Percentiles rank a stretch among this genome's conserved stretches.
Evolutionary conservation across 1,284 basidiomycete genomes (phyloP).

Genomic region (Exobasidium cylindrosporum): DNA sequence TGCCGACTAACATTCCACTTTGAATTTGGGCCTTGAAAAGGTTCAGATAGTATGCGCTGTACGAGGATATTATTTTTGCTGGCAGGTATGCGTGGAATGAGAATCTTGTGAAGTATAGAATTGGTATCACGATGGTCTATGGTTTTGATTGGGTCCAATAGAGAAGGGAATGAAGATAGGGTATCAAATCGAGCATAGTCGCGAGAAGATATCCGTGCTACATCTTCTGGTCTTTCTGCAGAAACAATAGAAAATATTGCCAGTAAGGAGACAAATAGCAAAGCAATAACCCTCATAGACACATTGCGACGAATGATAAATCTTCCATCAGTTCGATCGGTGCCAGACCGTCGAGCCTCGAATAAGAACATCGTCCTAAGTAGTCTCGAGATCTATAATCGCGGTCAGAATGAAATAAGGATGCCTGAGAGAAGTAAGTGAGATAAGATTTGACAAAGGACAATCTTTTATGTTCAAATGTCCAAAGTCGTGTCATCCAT

Average conservation of each 20-base stretch:
- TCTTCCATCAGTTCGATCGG: too few species aligned
- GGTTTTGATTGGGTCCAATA: slow-evolving; percentile 27
- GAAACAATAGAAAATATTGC: background rate
- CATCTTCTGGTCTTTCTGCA: background rate
- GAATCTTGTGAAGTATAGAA: slow-evolving; percentile 46
- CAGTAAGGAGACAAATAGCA: background rate
- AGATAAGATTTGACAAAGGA: too few species aligned
- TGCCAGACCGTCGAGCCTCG: too few species aligned
- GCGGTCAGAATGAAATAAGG: too few species aligned
- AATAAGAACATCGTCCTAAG: too few species aligned
- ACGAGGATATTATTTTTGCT: slow-evolving; percentile 39
- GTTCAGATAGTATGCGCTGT: slow-evolving; percentile 27
- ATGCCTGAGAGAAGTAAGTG: too few species aligned
- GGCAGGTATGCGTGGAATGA: slow-evolving; percentile 49
- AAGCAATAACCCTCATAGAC: too few species aligned
- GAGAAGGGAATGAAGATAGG: slow-evolving; percentile 12
- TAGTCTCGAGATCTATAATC: too few species aligned
- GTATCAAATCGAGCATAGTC: slow-evolving; percentile 14
- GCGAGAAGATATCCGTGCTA: background rate
- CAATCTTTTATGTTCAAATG: too few species aligned
- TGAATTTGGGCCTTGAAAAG: slow-evolving; percentile 21
- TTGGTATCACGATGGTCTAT: slow-evolving; percentile 26
- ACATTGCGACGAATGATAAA: too few species aligned
- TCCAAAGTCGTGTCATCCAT: too few species aligned
- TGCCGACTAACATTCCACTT: slow-evolving; percentile 47